Conservation (phyloP, 1,284 basidiomycete genomes). For the Melampsora larici-populina region DNA sequence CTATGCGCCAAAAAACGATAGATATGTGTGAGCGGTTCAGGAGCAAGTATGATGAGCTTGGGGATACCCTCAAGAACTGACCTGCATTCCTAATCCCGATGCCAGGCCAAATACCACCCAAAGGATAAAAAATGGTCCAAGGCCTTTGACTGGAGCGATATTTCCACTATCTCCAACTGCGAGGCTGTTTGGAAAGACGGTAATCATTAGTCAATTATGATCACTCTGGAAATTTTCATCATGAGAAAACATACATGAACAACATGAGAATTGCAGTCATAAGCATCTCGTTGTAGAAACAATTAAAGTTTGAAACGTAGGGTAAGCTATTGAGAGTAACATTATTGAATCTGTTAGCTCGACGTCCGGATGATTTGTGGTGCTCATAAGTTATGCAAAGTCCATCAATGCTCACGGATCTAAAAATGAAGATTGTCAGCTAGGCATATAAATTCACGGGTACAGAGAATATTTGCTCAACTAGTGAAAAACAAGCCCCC, state of each 20-base stretch:
- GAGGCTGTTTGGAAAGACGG: conserved; percentile 6
- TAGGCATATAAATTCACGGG: not conserved
- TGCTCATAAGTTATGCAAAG: too few species aligned
- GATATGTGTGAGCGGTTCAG: not conserved
- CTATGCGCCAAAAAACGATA: not conserved
- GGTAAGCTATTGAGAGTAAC: conserved; percentile 12
- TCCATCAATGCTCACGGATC: too few species aligned
- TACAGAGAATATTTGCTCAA: not conserved
- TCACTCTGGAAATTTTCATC: not conserved
- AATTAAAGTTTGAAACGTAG: conserved; percentile 37
- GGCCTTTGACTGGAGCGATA: conserved; percentile 19
- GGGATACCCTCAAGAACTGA: not conserved
- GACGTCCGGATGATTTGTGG: too few species aligned
- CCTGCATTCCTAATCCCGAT: conserved; percentile 40
- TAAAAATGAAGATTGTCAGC: too few species aligned
- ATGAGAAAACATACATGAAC: conserved; percentile 26
- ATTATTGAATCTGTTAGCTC: too few species aligned
- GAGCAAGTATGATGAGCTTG: not conserved
- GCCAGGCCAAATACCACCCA: conserved; percentile 42
- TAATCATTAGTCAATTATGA: not conserved
- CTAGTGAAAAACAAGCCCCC: conserved; percentile 42
- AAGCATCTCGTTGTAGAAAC: conserved; percentile 42
- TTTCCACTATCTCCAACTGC: conserved; percentile 41
- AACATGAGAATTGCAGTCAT: conserved; percentile 42
- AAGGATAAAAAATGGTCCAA: conserved; percentile 39